Evolutionary conservation across 176 grass and related monocot genomes (phyloP), one percentile per base, ranked within the genome.

Genomic region (Cymbopogon citratus): DNA sequence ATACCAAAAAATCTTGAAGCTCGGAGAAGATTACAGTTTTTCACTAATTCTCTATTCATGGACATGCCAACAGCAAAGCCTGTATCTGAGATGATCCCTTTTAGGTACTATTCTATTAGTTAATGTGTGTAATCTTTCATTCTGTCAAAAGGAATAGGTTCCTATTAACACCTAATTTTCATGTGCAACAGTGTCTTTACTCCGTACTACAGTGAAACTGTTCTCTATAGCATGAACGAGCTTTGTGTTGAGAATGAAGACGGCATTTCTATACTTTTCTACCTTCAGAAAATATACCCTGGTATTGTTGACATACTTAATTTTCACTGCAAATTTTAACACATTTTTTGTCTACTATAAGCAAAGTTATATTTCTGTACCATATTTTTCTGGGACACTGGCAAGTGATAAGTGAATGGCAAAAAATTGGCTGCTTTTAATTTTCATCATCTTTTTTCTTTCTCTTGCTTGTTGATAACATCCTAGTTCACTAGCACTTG

Each of bases 281-380:
- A 98, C 83, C 92, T 98, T 76, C 95, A 98, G 78, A 98, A 98
- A 78, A 98, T 98, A 69, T 98, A 88, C 83, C 95, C 95, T 79
- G 95, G 95, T 98, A 81, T 31, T 77, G 63, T 76, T 85, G 33
- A 11, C 39, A 73, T 75, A 41, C 82, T 76, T 65, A 41, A 38
- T 45, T 31, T 14, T 77, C 5, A 9, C 19, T 61, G 25, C 7
- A 73, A n/a, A 28, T 31, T n/a, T n/a, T n/a, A 36, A 72, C 14
- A 2, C 34, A 3, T 73, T 45, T 28, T 57, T 35, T 64, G 26
- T 27, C 16, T 59, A 36, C 67, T 29, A 10, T 24, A 19, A 46
- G 48, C 24, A 52, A 46, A 65, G 3, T 25, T 74, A 52, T 66
- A 45, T 70, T 45, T 57, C 54, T 57, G 54, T 21, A 57, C 54